Evolutionary conservation across 2,329 filamentous ascomycete species (phyloP).

Genomic region (Trichoderma hamatum): DNA sequence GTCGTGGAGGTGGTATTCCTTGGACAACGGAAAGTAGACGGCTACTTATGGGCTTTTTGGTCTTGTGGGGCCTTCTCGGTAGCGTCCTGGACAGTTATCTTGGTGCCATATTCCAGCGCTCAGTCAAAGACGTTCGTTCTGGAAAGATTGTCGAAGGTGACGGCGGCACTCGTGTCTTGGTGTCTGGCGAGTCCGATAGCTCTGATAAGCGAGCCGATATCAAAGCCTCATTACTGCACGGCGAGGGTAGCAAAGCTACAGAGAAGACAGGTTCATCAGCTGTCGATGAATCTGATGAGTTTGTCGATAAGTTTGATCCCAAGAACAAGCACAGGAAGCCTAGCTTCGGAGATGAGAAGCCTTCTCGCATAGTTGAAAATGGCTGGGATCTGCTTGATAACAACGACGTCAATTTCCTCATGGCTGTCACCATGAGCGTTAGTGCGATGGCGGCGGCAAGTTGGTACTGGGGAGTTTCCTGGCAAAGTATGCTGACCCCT

Average conservation of each 20-base stretch:
- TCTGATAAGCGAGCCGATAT: conserved; percentile 42
- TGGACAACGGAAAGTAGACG: conserved; percentile 55
- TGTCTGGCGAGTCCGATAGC: conserved; percentile 42
- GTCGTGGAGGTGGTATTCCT: conserved; percentile 48
- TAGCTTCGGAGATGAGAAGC: conserved; percentile 58
- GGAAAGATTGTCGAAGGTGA: conserved; percentile 89
- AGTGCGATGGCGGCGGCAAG: conserved; percentile 70
- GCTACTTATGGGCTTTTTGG: conserved; percentile 59
- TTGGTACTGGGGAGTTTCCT: conserved; percentile 62
- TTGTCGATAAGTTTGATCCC: conserved; percentile 51
- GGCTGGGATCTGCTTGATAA: conserved; percentile 82
- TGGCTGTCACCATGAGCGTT: conserved; percentile 81
- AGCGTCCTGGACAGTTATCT: conserved; percentile 86
- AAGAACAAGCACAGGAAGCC: conserved; percentile 53
- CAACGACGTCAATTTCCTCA: conserved; percentile 91
- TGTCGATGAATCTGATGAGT: conserved; percentile 42
- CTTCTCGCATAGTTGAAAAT: conserved; percentile 66
- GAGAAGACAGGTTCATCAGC: conserved; percentile 41
- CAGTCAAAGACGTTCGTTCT: conserved; percentile 78
- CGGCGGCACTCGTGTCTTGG: conserved; percentile 65
- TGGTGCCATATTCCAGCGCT: conserved; percentile 82
- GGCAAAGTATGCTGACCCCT: conserved; percentile 19
- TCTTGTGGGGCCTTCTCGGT: conserved; percentile 74
- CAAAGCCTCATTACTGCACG: conserved; percentile 48
- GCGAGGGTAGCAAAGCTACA: conserved; percentile 49